Percentiles rank a stretch among this genome's conserved stretches.
phyloP scores from a whole-genome alignment of 805 yeast genomes.

The Brettanomyces naardenensis region DNA sequence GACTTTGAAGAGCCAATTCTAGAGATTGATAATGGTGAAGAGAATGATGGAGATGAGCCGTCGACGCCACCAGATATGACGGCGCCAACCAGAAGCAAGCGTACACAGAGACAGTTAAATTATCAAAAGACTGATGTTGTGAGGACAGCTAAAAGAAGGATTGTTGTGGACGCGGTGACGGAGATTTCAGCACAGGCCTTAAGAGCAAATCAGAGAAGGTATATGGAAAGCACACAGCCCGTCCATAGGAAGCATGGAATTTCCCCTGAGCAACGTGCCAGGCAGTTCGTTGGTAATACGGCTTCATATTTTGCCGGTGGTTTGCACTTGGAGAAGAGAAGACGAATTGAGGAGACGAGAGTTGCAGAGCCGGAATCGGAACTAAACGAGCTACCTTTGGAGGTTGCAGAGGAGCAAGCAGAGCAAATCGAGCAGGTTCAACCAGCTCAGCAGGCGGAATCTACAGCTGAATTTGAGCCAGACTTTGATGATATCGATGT shows the following conservation, averaged over 20 bases:
- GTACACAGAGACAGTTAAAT: conserved; percentile 24
- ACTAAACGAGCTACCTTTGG: not conserved
- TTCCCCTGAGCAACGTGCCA: not conserved
- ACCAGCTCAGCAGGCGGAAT: not conserved
- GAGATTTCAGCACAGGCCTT: conserved; percentile 36
- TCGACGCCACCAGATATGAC: conserved; percentile 4
- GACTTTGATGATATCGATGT: conserved; percentile 3
- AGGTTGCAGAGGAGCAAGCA: not conserved
- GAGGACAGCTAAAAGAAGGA: conserved; percentile 37
- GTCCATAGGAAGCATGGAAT: not conserved
- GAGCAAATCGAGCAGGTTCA: not conserved
- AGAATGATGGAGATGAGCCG: not conserved
- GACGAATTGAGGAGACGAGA: not conserved
- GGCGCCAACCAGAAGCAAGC: conserved; percentile 16
- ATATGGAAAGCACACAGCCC: not conserved
- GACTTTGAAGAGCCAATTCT: conserved; percentile 21
- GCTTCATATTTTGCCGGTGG: not conserved
- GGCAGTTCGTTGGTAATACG: not conserved
- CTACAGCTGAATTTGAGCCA: not conserved
- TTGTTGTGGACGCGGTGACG: conserved; percentile 36
- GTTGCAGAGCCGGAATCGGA: conserved; percentile 1
- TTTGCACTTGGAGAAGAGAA: conserved; percentile 1
- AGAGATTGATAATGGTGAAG: conserved; percentile 10
- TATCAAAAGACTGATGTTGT: conserved; percentile 34
- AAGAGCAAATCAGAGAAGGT: conserved; percentile 23